Conservation (phyloP, 139 green algal genomes). For the Astrephomene gubernaculifera region DNA sequence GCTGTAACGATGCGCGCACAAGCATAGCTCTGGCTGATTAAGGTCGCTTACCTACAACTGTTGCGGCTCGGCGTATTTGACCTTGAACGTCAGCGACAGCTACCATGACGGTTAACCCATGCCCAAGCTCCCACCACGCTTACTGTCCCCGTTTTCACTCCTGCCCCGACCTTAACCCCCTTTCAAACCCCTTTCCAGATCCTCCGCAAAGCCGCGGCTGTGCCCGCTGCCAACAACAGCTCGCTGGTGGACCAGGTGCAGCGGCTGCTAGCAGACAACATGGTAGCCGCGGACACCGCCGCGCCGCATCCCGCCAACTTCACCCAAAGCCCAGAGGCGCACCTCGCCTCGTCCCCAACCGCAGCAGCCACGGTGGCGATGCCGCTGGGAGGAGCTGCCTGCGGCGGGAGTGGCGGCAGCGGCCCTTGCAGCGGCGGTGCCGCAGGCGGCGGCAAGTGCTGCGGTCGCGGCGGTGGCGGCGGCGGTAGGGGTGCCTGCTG, state of each 20-base stretch:
- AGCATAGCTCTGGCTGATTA: no score
- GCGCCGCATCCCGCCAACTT: background rate
- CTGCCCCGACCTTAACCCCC: no score
- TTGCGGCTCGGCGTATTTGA: no score
- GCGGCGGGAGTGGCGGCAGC: no score
- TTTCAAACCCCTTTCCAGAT: background rate
- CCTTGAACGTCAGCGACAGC: no score
- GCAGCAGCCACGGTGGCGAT: background rate
- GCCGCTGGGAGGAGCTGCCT: background rate
- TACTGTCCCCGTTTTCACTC: no score
- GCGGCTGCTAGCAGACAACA: slow-evolving; percentile 37
- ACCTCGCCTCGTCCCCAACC: no score
- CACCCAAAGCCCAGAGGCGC: no score
- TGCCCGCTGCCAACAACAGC: background rate
- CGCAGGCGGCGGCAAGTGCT: background rate
- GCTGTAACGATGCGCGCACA: no score
- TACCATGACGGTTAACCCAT: no score
- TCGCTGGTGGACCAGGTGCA: slow-evolving; percentile 44
- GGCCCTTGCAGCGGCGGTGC: background rate
- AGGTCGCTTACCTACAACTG: no score
- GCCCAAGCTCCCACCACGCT: no score
- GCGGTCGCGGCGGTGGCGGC: background rate
- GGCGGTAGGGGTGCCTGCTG: background rate
- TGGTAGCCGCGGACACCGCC: background rate
- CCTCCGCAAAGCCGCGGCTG: slow-evolving; percentile 24